Evolutionary conservation across 2,329 filamentous ascomycete species (phyloP).

Genomic region (Talaromyces verruculosus): DNA sequence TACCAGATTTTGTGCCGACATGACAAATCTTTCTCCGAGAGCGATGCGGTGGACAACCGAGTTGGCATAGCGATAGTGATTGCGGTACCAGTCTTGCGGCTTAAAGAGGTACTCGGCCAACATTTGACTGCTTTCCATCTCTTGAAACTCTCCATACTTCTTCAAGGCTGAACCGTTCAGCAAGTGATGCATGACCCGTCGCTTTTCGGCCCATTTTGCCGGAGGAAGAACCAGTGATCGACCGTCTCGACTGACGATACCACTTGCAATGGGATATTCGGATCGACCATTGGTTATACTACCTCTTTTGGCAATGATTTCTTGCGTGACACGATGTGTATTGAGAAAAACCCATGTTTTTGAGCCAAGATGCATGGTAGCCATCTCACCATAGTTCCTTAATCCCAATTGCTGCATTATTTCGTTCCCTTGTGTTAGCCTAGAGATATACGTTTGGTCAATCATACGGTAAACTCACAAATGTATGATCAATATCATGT

Average conservation of each 20-base stretch:
- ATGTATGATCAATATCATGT: neutral
- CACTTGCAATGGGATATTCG: constrained; percentile 39
- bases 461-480: neutral
- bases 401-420: constrained; percentile 19
- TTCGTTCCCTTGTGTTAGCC: too few species aligned
- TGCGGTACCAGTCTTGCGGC: constrained; percentile 40
- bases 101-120: constrained; percentile 37
- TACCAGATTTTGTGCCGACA: constrained; percentile 36
- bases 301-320: constrained; percentile 42
- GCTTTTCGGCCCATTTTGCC: constrained; percentile 38
- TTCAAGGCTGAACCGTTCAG: constrained; percentile 38
- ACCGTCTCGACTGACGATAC: constrained; percentile 36
- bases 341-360: constrained; percentile 50
- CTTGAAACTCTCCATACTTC: constrained; percentile 37
- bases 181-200: constrained; percentile 43
- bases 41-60: constrained; percentile 41
- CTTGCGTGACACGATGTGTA: constrained; percentile 39
- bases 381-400: constrained; percentile 34
- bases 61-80: constrained; percentile 46
- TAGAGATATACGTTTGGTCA: neutral
- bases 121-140: constrained; percentile 40
- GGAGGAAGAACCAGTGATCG: constrained; percentile 38
- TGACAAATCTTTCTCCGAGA: constrained; percentile 34
- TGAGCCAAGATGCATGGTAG: constrained; percentile 33
- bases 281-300: constrained; percentile 37